These are phyloP conservation scores for Colletotrichum lini DNA, from an alignment of 2,329 filamentous ascomycete genomes.

Conservation along the genomic window DNA sequence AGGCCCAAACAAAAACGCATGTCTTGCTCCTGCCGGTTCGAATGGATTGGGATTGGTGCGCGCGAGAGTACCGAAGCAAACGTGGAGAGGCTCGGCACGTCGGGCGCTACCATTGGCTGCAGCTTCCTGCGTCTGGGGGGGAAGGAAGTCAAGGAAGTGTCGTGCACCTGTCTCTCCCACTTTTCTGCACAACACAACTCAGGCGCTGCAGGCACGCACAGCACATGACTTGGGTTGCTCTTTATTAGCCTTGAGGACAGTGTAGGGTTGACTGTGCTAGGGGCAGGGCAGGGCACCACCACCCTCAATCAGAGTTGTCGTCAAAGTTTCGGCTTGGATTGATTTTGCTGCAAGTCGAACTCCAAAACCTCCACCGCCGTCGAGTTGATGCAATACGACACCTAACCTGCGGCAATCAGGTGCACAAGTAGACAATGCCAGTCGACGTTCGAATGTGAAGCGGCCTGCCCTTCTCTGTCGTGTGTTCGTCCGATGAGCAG, in stretches of 20 bases:
- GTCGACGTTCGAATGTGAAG: too few species aligned
- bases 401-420: too few species aligned
- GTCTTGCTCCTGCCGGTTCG: conserved; percentile 13
- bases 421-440: neutral
- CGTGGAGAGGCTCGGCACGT: conserved; percentile 27
- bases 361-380: neutral
- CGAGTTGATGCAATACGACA: neutral
- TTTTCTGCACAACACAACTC: conserved; percentile 40
- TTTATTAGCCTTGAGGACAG: conserved; percentile 17
- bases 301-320: too few species aligned
- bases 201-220: conserved; percentile 23
- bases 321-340: conserved; percentile 8
- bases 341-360: conserved; percentile 20
- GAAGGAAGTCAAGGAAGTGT: too few species aligned
- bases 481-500: conserved; percentile 34
- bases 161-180: conserved; percentile 15
- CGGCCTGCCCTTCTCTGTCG: neutral
- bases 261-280: conserved; percentile 1
- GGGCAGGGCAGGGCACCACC: neutral
- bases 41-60: conserved; percentile 28
- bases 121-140: neutral
- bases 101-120: conserved; percentile 16
- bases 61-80: conserved; percentile 19
- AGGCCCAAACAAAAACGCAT: neutral
- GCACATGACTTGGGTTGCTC: neutral